Percentiles rank a stretch among this genome's conserved stretches.
Evolutionary conservation across 2,329 filamentous ascomycete species (phyloP).

Genomic region (Claviceps pusilla): DNA sequence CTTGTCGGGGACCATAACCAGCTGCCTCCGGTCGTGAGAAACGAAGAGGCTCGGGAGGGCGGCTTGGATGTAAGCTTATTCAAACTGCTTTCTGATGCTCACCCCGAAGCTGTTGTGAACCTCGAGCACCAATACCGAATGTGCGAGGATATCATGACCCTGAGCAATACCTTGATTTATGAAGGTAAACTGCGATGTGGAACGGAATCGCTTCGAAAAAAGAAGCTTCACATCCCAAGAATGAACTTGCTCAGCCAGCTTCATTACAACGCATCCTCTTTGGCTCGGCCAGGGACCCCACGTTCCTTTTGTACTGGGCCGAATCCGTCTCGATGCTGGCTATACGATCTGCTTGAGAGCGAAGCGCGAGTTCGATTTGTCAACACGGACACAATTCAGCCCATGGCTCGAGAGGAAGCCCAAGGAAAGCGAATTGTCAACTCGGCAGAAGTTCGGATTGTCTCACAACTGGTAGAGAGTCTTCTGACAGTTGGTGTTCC

Average conservation of each 20-base stretch:
- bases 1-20: conserved; percentile 95
- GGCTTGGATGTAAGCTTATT: conserved; percentile 89
- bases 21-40: conserved; percentile 83
- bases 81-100: conserved; percentile 77
- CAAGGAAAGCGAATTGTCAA: conserved; percentile 83
- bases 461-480: conserved; percentile 64
- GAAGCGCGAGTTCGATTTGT: conserved; percentile 66
- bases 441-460: conserved; percentile 61
- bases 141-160: conserved; percentile 90
- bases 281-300: conserved; percentile 25
- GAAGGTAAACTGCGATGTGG: conserved; percentile 82
- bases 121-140: conserved; percentile 96
- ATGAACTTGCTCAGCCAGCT: conserved; percentile 43
- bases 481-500: conserved; percentile 64
- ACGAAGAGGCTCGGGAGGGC: conserved; percentile 70
- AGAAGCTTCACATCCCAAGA: conserved; percentile 52
- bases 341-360: conserved; percentile 55
- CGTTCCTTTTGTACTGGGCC: conserved; percentile 40
- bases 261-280: conserved; percentile 39
- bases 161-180: conserved; percentile 90
- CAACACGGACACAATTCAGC: conserved; percentile 66
- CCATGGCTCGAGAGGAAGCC: conserved; percentile 52
- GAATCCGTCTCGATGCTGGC: conserved; percentile 50
- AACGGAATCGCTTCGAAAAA: conserved; percentile 55
- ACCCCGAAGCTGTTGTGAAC: conserved; percentile 76